phyloP scores from a whole-genome alignment of 306 rosid species.

The Potentilla sterilis region DNA sequence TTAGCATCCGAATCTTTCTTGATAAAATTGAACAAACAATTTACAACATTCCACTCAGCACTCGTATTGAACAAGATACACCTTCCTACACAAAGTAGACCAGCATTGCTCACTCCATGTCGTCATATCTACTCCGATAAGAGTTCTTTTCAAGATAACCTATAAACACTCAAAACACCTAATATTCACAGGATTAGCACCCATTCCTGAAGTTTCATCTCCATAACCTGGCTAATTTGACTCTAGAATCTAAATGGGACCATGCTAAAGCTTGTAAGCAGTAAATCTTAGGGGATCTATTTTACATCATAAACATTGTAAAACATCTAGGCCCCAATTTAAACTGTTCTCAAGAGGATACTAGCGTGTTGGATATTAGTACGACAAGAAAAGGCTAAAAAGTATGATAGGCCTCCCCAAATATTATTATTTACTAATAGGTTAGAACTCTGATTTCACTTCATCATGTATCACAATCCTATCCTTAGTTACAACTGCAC shows the following conservation, averaged over 20 bases:
- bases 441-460: neutral
- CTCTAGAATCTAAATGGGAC: neutral
- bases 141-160: neutral
- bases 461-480: neutral
- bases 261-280: neutral
- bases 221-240: neutral
- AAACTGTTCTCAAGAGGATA: neutral
- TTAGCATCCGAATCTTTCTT: neutral
- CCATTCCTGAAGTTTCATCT: neutral
- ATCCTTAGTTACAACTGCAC: neutral
- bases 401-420: neutral
- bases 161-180: neutral
- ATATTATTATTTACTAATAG: neutral
- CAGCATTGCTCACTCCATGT: neutral
- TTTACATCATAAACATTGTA: neutral
- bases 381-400: neutral
- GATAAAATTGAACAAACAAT: conserved; percentile 1
- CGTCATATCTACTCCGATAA: neutral
- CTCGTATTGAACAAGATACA: neutral
- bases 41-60: neutral
- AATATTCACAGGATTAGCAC: conserved; percentile 1
- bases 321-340: neutral
- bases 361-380: neutral
- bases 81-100: neutral
- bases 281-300: neutral